Conservation (phyloP, 305 asterid genomes). For the Withania somnifera region DNA sequence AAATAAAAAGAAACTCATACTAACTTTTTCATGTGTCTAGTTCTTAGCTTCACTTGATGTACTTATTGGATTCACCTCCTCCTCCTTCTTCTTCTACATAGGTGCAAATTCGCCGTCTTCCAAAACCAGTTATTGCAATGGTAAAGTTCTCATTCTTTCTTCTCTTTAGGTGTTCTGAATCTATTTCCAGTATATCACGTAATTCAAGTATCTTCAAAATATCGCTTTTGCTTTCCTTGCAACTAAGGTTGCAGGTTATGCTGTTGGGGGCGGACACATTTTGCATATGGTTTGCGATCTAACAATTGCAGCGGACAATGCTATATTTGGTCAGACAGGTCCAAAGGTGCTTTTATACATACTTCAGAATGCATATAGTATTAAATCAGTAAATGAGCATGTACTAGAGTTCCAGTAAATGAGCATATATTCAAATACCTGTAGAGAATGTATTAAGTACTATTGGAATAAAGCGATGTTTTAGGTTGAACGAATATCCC, state of each 20-base stretch:
- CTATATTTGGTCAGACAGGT: slow-evolving; percentile 87
- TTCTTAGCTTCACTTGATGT: background rate
- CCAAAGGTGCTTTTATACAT: slow-evolving; percentile 50
- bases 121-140: slow-evolving; percentile 94
- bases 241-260: slow-evolving; percentile 87
- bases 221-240: background rate
- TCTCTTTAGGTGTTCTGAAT: background rate
- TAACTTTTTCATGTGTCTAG: background rate
- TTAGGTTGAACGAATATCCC: background rate
- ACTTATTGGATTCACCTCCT: background rate
- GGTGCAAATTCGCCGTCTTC: slow-evolving; percentile 90
- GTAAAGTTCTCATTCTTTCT: slow-evolving; percentile 18
- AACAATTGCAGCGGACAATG: slow-evolving; percentile 92
- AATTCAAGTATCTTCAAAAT: background rate
- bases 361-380: background rate
- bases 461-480: background rate
- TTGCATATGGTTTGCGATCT: slow-evolving; percentile 92
- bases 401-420: background rate
- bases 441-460: background rate
- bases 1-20: background rate
- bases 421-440: background rate
- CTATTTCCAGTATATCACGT: background rate
- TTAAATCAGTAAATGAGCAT: background rate
- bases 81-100: background rate
- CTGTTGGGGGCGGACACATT: slow-evolving; percentile 95